Percentiles rank a stretch among this genome's conserved stretches.
These are phyloP conservation scores for Truncatella angustata DNA, from an alignment of 2,329 filamentous ascomycete species.

Conservation along the genomic window DNA sequence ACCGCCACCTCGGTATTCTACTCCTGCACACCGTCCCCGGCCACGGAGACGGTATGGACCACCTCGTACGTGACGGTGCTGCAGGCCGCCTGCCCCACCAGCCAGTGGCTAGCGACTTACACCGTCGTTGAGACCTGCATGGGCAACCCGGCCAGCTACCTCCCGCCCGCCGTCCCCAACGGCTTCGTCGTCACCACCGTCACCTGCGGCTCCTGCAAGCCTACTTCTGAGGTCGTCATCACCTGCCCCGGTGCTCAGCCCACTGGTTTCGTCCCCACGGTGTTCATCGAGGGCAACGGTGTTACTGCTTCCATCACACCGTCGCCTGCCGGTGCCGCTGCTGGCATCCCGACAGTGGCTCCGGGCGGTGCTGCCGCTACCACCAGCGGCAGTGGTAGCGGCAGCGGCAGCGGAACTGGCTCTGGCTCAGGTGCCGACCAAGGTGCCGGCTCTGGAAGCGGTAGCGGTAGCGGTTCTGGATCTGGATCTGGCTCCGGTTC, in stretches of 20 bases:
- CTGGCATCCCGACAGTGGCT: no score
- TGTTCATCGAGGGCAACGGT: slow-evolving; percentile 33
- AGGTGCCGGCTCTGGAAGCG: slow-evolving; percentile 6
- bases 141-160: slow-evolving; percentile 28
- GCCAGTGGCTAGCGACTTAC: slow-evolving; percentile 38
- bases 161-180: slow-evolving; percentile 29
- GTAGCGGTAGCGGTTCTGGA: slow-evolving; percentile 7
- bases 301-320: slow-evolving; percentile 26
- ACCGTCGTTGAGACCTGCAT: slow-evolving; percentile 36
- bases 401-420: background rate
- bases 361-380: background rate
- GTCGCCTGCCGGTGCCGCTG: slow-evolving; percentile 9
- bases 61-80: slow-evolving; percentile 36
- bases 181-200: slow-evolving; percentile 38
- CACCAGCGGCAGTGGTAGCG: background rate
- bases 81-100: slow-evolving; percentile 35
- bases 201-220: slow-evolving; percentile 30
- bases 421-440: background rate
- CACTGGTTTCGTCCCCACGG: slow-evolving; percentile 23
- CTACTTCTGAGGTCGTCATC: slow-evolving; percentile 29
- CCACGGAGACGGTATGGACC: slow-evolving; percentile 29
- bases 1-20: slow-evolving; percentile 29
- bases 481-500: slow-evolving; percentile 1
- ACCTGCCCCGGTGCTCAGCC: slow-evolving; percentile 34
- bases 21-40: slow-evolving; percentile 25